phyloP scores from a whole-genome alignment of 306 rosid genomes.

The Prunus mume region DNA sequence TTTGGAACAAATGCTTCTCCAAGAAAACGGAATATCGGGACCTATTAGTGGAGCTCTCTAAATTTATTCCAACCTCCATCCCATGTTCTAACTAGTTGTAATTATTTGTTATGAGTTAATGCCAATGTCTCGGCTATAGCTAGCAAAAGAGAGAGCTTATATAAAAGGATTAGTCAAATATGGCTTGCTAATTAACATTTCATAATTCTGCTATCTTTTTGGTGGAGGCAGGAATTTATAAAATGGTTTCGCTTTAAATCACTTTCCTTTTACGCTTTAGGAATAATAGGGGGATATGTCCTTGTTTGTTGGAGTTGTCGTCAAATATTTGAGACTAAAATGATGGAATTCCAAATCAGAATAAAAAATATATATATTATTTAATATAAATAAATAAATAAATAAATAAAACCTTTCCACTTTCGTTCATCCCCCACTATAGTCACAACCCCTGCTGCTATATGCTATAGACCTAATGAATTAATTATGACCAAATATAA shows the following conservation, averaged over 20 bases:
- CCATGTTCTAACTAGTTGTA: background rate
- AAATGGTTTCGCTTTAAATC: background rate
- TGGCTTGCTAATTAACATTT: conserved; percentile 28
- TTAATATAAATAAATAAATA: background rate
- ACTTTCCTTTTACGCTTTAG: background rate
- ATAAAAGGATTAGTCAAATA: conserved; percentile 33
- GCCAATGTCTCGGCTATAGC: background rate
- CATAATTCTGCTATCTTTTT: conserved; percentile 4
- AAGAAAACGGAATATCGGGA: no score
- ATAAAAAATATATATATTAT: background rate
- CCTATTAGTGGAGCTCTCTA: background rate
- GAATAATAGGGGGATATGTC: conserved; percentile 7
- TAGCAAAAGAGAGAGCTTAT: background rate
- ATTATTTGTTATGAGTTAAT: background rate
- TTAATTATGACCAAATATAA: background rate
- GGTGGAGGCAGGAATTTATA: background rate
- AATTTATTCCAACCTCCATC: no score
- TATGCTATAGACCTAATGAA: background rate
- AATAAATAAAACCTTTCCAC: conserved; percentile 3
- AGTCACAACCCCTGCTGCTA: conserved; percentile 22
- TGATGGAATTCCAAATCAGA: conserved; percentile 62
- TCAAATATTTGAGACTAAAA: conserved; percentile 20
- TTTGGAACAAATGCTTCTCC: no score
- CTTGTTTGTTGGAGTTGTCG: conserved; percentile 38
- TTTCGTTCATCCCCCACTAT: conserved; percentile 25